phyloP scores from a whole-genome alignment of 73 alveolate species.

The Paramecium octaurelia region DNA sequence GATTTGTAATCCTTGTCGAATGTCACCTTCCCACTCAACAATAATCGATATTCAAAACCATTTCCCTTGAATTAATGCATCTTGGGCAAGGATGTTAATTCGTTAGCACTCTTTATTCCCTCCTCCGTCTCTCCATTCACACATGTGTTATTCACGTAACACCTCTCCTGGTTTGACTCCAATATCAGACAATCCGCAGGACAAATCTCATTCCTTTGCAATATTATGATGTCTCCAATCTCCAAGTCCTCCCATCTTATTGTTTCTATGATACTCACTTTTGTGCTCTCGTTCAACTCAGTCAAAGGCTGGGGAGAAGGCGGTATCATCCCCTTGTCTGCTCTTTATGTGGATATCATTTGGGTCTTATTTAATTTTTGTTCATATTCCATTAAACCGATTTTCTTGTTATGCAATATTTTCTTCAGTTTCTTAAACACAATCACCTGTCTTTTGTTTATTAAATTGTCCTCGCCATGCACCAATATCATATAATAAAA shows the following conservation, averaged over 20 bases:
- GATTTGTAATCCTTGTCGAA: not conserved
- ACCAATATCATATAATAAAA: not conserved
- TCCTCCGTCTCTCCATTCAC: slow-evolving; percentile 16
- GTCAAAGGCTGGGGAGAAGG: not conserved
- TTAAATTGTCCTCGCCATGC: not conserved
- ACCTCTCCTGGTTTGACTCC: slow-evolving; percentile 2
- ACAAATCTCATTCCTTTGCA: slow-evolving; percentile 32
- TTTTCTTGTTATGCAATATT: not conserved
- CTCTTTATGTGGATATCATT: not conserved
- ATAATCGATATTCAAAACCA: not conserved
- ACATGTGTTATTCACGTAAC: not conserved
- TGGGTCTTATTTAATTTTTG: not conserved
- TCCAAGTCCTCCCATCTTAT: slow-evolving; percentile 45
- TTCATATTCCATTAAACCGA: not conserved
- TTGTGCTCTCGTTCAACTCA: not conserved
- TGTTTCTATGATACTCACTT: slow-evolving; percentile 15
- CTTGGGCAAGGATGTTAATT: slow-evolving; percentile 28
- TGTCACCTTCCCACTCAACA: not conserved
- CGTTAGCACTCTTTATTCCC: not conserved
- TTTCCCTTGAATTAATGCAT: slow-evolving; percentile 19
- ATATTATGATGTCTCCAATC: slow-evolving; percentile 49
- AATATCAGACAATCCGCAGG: slow-evolving; percentile 56
- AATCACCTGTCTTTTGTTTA: not conserved
- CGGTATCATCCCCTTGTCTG: not conserved
- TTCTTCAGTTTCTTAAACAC: not conserved